Evolutionary conservation across 306 rosid genomes (phyloP).

Genomic region (Erythrophleum fordii): DNA sequence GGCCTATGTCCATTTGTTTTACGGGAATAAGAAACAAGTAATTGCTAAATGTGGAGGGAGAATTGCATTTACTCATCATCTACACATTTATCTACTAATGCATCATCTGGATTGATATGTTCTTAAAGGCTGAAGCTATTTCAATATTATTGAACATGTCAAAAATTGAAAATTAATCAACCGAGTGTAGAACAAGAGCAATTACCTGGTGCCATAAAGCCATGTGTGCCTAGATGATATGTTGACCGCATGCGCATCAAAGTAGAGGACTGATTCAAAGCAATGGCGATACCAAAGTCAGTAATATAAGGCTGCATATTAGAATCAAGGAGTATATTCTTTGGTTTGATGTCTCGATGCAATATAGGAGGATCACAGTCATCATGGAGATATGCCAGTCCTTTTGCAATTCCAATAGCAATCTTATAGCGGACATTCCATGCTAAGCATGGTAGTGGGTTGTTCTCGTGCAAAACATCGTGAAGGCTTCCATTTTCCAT

Average conservation of each 20-base stretch:
- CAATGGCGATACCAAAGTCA: background rate
- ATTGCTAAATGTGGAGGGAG: background rate
- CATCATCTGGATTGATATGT: background rate
- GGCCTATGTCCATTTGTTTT: background rate
- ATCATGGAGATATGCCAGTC: background rate
- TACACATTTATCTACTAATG: background rate
- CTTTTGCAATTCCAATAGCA: slow-evolving; percentile 8
- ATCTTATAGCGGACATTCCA: background rate
- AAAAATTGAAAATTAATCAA: background rate
- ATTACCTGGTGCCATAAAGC: slow-evolving; percentile 13
- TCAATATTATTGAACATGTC: background rate
- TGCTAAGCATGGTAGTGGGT: background rate
- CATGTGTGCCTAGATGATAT: background rate
- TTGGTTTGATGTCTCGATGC: slow-evolving; percentile 11
- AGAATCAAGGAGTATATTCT: background rate
- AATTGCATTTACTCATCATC: background rate
- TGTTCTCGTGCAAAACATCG: background rate
- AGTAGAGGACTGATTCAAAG: background rate
- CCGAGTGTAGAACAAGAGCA: background rate
- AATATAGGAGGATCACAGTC: background rate
- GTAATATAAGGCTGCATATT: background rate
- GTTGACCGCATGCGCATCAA: background rate
- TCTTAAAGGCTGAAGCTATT: background rate
- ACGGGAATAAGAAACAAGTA: background rate
- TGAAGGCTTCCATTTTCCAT: background rate